These are phyloP conservation scores for Phellinidium pouzarii DNA, from an alignment of 1,284 basidiomycete genomes.

Conservation along the genomic window DNA sequence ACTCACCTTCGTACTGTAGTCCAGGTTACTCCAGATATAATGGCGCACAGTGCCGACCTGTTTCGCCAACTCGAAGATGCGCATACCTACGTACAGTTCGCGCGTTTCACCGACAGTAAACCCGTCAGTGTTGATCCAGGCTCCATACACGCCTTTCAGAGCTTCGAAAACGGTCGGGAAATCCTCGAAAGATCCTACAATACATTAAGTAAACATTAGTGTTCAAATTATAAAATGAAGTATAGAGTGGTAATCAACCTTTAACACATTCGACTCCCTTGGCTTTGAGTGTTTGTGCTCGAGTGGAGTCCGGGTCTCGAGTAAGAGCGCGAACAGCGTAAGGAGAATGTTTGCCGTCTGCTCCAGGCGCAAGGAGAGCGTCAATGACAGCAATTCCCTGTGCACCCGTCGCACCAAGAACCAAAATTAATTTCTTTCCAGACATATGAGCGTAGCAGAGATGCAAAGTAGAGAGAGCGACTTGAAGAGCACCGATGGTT, in stretches of 20 bases:
- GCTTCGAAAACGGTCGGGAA: constrained; percentile 28
- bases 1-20: constrained; percentile 37
- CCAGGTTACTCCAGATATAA: constrained; percentile 42
- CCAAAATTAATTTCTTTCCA: background rate
- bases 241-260: constrained; percentile 28
- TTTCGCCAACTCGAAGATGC: constrained; percentile 43
- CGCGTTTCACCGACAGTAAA: constrained; percentile 39
- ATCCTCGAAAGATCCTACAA: constrained; percentile 32
- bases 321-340: constrained; percentile 43
- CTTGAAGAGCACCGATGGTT: too few species aligned
- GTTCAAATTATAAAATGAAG: constrained; percentile 1
- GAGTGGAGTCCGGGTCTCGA: constrained; percentile 32
- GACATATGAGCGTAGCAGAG: too few species aligned
- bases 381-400: constrained; percentile 43
- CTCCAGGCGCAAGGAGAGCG: constrained; percentile 32
- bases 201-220: background rate
- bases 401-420: background rate
- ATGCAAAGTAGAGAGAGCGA: too few species aligned
- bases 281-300: constrained; percentile 32
- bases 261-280: constrained; percentile 39
- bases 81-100: constrained; percentile 37
- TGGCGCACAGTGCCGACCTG: constrained; percentile 33
- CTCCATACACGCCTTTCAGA: constrained; percentile 37
- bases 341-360: constrained; percentile 37
- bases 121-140: constrained; percentile 40